A percentile compares a stretch with the other conserved stretches of the same genome.
These are phyloP conservation scores for Begonia fuchsioides DNA, from an alignment of 306 rosid species.

Conservation along the genomic window DNA sequence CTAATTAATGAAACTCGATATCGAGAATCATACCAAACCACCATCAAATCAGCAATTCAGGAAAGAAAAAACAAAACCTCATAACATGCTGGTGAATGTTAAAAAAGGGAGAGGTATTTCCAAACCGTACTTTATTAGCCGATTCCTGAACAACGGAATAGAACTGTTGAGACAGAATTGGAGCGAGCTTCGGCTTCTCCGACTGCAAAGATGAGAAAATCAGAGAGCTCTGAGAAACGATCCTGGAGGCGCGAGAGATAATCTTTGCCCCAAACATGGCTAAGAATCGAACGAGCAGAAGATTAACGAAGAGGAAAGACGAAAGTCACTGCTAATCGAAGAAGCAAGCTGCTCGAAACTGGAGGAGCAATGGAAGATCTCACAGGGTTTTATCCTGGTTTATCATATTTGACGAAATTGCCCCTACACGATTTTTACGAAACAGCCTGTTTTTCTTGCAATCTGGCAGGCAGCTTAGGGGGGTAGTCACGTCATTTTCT, in stretches of 20 bases:
- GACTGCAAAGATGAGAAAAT: slow-evolving; percentile 34
- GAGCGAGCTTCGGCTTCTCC: slow-evolving; percentile 17
- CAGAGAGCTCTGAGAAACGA: slow-evolving; percentile 22
- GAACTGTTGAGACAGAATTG: slow-evolving; percentile 28
- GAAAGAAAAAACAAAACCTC: slow-evolving; percentile 26
- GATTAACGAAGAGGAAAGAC: background rate
- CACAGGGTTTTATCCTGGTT: too few species aligned
- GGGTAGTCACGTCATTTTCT: too few species aligned
- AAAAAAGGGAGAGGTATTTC: background rate
- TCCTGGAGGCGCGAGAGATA: slow-evolving; percentile 29
- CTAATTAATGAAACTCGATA: background rate
- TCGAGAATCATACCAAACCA: too few species aligned
- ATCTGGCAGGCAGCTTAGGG: too few species aligned
- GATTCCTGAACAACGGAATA: slow-evolving; percentile 32
- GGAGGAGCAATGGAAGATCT: too few species aligned
- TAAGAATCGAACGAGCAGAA: background rate
- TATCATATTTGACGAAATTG: too few species aligned
- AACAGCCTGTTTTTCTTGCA: too few species aligned
- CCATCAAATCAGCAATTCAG: background rate
- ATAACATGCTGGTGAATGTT: slow-evolving; percentile 31
- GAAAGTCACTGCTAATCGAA: background rate
- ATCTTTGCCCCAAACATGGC: slow-evolving; percentile 53
- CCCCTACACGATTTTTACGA: too few species aligned
- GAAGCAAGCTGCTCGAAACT: background rate
- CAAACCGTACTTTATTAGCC: slow-evolving; percentile 26